Percentiles rank a stretch among this genome's conserved stretches.
Conservation (phyloP, 768 basidiomycete genomes). For the Boletellus emodensis region DNA sequence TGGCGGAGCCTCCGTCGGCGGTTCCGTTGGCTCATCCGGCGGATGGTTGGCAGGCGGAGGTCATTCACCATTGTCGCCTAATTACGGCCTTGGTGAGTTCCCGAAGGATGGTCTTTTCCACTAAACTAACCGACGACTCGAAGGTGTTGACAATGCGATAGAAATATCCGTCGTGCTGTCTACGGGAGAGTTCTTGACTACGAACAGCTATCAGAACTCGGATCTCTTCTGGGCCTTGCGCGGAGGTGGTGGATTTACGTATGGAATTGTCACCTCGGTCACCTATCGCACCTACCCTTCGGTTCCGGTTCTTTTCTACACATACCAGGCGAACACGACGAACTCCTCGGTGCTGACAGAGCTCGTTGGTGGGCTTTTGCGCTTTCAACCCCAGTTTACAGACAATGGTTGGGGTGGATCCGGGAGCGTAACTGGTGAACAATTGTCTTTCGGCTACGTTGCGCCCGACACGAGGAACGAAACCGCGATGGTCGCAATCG, state of each 20-base stretch:
- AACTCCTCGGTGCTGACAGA: slow-evolving; percentile 26
- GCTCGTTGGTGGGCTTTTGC: slow-evolving; percentile 35
- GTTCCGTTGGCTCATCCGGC: slow-evolving; percentile 45
- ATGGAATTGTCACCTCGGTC: slow-evolving; percentile 44
- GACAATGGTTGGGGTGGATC: slow-evolving; percentile 46
- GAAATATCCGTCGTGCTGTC: slow-evolving; percentile 36
- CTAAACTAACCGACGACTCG: neutral
- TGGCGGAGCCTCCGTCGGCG: slow-evolving; percentile 40
- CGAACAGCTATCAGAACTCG: slow-evolving; percentile 38
- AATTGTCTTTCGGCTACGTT: slow-evolving; percentile 20
- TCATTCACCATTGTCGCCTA: slow-evolving; percentile 40
- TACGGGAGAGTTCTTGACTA: slow-evolving; percentile 36
- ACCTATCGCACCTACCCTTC: slow-evolving; percentile 44
- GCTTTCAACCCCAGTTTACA: slow-evolving; percentile 32
- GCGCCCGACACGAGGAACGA: slow-evolving; percentile 36
- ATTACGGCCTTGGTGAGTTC: slow-evolving; percentile 40
- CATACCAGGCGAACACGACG: slow-evolving; percentile 31
- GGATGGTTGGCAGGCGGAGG: slow-evolving; percentile 52
- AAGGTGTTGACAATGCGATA: slow-evolving; percentile 49
- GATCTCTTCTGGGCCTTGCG: slow-evolving; percentile 53
- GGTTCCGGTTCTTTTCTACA: slow-evolving; percentile 31
- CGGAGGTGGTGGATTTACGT: slow-evolving; percentile 44
- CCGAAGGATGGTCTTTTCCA: neutral
- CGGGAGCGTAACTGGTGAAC: slow-evolving; percentile 25
- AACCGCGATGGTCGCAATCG: slow-evolving; percentile 33